Percentiles rank a stretch among this genome's conserved stretches.
These are phyloP conservation scores for Ophidiomyces ophidiicola DNA, from an alignment of 2,329 filamentous ascomycete species.

Conservation along the genomic window DNA sequence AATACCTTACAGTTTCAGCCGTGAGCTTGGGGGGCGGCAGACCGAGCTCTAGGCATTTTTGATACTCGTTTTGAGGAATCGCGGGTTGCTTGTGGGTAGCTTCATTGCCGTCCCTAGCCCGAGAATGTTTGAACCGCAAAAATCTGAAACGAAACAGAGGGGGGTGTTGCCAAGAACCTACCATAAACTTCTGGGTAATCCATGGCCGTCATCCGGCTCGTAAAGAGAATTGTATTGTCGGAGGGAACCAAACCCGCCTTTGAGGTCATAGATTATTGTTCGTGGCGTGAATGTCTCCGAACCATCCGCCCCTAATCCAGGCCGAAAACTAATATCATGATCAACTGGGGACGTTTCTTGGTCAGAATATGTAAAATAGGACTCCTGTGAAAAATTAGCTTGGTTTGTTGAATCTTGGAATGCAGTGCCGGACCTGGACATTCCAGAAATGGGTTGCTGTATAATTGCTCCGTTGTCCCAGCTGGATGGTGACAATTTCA, in stretches of 20 bases:
- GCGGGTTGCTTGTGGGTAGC: slow-evolving; percentile 55
- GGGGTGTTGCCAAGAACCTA: slow-evolving; percentile 20
- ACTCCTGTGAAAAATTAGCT: slow-evolving; percentile 51
- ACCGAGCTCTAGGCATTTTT: slow-evolving; percentile 64
- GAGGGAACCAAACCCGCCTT: slow-evolving; percentile 81
- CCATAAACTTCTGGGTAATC: slow-evolving; percentile 34
- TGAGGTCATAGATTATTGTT: slow-evolving; percentile 87
- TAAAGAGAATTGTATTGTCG: slow-evolving; percentile 83
- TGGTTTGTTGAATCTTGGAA: not conserved
- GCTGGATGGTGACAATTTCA: slow-evolving; percentile 86
- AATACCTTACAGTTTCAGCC: slow-evolving; percentile 68
- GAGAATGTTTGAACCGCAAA: slow-evolving; percentile 1
- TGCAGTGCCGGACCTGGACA: slow-evolving; percentile 49
- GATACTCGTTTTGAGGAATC: slow-evolving; percentile 63
- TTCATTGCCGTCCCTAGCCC: slow-evolving; percentile 50
- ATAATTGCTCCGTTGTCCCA: slow-evolving; percentile 88
- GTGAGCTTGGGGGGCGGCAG: slow-evolving; percentile 51
- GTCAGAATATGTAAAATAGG: slow-evolving; percentile 80
- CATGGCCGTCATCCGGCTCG: slow-evolving; percentile 40
- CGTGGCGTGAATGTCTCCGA: slow-evolving; percentile 85
- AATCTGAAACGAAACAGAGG: not conserved
- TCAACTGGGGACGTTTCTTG: slow-evolving; percentile 57
- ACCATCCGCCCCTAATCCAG: slow-evolving; percentile 70
- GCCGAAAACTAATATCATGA: slow-evolving; percentile 79
- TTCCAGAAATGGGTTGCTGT: slow-evolving; percentile 97